A percentile compares a stretch with the other conserved stretches of the same genome.
phyloP scores from a whole-genome alignment of 306 rosid species.

The Medicago truncatula region MtrunA17r5.0-ANR NC_053049.1:45956001-45956500 shows the following conservation, averaged over 20 bases:
- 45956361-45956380: constrained; percentile 73
- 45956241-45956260: constrained; percentile 88
- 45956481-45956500: constrained; percentile 76
- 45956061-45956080: constrained; percentile 96
- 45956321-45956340: constrained; percentile 75
- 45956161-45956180: constrained; percentile 89
- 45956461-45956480: constrained; percentile 99
- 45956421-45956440: constrained; percentile 74
- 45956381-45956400: constrained; percentile 56
- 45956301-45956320: constrained; percentile 69
- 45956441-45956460: constrained; percentile 65
- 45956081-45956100: constrained; percentile 82
- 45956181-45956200: constrained; percentile 64
- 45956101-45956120: constrained; percentile 75
- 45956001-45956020: constrained; percentile 71
- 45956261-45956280: constrained; percentile 95
- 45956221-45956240: constrained; percentile 79
- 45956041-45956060: constrained; percentile 75
- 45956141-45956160: constrained; percentile 63
- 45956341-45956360: constrained; percentile 62
- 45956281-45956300: constrained; percentile 94
- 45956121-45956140: constrained; percentile 78
- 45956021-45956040: constrained; percentile 66
- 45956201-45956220: constrained; percentile 67
- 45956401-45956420: constrained; percentile 67